Conservation (phyloP, 768 basidiomycete genomes). For the Amanita brunnescens region DNA sequence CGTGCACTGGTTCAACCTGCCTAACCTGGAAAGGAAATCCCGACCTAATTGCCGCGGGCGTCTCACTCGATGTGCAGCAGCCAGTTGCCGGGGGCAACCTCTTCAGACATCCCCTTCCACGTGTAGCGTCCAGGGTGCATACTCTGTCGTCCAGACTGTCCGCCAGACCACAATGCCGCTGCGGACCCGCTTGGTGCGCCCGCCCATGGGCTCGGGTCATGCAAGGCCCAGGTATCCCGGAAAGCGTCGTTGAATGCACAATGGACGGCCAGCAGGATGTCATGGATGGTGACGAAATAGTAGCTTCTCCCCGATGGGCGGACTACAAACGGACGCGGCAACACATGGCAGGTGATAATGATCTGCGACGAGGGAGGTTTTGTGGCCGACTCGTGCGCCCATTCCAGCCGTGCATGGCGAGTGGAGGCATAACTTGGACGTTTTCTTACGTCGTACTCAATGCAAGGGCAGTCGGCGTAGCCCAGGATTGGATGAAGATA, state of each 20-base stretch:
- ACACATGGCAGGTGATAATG: background rate
- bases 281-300: background rate
- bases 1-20: background rate
- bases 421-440: background rate
- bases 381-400: background rate
- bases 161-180: background rate
- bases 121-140: background rate
- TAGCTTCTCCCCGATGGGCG: background rate
- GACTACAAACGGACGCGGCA: background rate
- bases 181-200: background rate
- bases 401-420: constrained; percentile 1
- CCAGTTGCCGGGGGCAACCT: background rate
- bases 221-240: no score
- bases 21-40: background rate
- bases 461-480: background rate
- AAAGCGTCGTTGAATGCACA: background rate
- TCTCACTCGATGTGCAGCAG: constrained; percentile 3
- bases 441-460: constrained; percentile 2
- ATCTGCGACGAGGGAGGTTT: background rate
- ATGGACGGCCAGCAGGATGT: constrained; percentile 1
- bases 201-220: background rate
- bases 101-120: constrained; percentile 4
- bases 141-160: background rate
- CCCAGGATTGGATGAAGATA: background rate
- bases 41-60: background rate